phyloP scores from a whole-genome alignment of 2,329 filamentous ascomycete genomes.

The Atkinsonella hypoxylon region DNA sequence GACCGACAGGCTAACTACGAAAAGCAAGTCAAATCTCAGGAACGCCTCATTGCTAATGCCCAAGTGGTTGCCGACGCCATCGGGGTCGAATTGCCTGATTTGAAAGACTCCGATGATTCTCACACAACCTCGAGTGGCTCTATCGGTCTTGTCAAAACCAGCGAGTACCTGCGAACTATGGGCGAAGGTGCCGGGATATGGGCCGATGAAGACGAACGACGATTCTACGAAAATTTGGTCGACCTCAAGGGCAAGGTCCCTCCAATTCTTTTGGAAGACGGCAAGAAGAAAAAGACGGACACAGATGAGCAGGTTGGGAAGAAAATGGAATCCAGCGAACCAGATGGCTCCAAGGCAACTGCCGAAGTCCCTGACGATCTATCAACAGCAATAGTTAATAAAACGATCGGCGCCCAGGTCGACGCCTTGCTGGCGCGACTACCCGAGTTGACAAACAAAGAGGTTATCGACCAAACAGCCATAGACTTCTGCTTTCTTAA shows the following conservation, averaged over 20 bases:
- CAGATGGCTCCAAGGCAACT: conserved; percentile 41
- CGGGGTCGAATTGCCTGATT: conserved; percentile 83
- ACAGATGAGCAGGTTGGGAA: conserved; percentile 72
- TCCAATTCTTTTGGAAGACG: conserved; percentile 82
- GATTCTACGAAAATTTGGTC: conserved; percentile 94
- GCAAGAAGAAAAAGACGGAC: conserved; percentile 85
- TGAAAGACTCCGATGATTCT: conserved; percentile 70
- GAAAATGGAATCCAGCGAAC: conserved; percentile 42
- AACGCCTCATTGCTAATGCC: conserved; percentile 79
- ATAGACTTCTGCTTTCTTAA: conserved; percentile 98
- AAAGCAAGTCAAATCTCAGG: conserved; percentile 82
- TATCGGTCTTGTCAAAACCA: conserved; percentile 87
- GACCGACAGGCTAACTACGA: conserved; percentile 94
- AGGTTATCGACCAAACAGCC: conserved; percentile 80
- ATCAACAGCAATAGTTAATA: conserved; percentile 92
- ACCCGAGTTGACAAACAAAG: conserved; percentile 86
- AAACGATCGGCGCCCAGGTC: conserved; percentile 93
- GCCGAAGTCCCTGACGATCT: conserved; percentile 58
- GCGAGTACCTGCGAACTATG: conserved; percentile 83
- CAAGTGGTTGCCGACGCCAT: conserved; percentile 84
- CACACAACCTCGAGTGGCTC: conserved; percentile 56
- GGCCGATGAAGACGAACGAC: conserved; percentile 95
- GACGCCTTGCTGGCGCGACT: conserved; percentile 78
- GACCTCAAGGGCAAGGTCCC: conserved; percentile 95
- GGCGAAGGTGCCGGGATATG: conserved; percentile 89